Evolutionary conservation across 2,329 filamentous ascomycete species (phyloP).

Genomic region (Colletotrichum costaricense): DNA sequence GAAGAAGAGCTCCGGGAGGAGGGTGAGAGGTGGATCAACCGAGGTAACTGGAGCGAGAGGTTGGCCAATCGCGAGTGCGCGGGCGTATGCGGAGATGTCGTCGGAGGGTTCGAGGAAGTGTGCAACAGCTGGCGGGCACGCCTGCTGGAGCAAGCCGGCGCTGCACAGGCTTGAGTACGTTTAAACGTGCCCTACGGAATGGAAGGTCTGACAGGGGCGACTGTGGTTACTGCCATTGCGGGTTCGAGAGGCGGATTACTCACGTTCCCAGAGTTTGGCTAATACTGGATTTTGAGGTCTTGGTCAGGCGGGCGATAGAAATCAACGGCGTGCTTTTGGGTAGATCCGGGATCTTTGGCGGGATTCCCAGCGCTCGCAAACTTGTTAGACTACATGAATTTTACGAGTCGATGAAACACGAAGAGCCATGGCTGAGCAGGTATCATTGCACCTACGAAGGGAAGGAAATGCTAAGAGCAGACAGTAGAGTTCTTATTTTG

Average conservation of each 20-base stretch:
- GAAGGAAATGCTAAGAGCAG: background rate
- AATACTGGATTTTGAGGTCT: background rate
- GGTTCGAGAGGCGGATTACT: background rate
- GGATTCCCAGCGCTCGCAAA: background rate
- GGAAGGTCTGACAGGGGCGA: background rate
- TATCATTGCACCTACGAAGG: background rate
- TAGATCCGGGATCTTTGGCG: background rate
- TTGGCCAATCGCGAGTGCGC: constrained; percentile 84
- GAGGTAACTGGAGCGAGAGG: constrained; percentile 85
- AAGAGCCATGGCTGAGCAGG: background rate
- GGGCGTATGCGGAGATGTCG: constrained; percentile 85
- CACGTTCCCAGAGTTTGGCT: background rate
- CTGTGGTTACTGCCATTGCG: no score
- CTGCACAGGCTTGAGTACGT: constrained; percentile 49
- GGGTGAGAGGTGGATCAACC: constrained; percentile 83
- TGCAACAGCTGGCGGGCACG: constrained; percentile 87
- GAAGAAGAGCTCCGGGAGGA: constrained; percentile 87
- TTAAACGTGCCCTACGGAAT: background rate
- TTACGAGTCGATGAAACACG: constrained; percentile 29
- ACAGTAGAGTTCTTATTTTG: background rate
- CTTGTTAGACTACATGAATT: constrained; percentile 32
- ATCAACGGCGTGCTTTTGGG: background rate
- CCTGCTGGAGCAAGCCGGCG: constrained; percentile 73
- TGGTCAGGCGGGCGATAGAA: background rate
- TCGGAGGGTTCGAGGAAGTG: constrained; percentile 91